Base-by-base conservation (phyloP, 75 land plant genomes). In the Picea glauca region DNA sequence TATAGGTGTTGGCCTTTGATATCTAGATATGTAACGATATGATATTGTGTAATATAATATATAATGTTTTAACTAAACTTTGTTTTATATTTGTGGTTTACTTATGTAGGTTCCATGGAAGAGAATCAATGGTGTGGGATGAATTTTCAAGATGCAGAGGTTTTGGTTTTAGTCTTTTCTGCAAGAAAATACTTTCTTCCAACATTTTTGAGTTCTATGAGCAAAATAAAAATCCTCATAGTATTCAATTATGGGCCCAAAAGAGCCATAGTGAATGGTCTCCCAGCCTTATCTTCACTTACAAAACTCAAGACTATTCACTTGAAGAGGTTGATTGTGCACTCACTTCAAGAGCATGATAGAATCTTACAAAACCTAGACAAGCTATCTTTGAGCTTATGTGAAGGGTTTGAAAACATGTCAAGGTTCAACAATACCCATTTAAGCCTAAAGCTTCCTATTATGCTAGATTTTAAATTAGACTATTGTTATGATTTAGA, bases 401-500 rank as follows among this genome's bases (percentile, higher is more conserved):
- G 93, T 68, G 85, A 86, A 56, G 60, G 85, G 12, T 66, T 58
- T 2, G 50, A 66, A 46, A 60, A 60, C 75, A 54, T 63, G 67
- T 58, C 72, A 64, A 13, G 38, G 38, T 78, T 79, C 0, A 58
- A 13, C 31, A 11, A 79, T 5, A 62, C 66, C 67, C 75, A 84
- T 33, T 78, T 83, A 1, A 73, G 77, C 13, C 18, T 62, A 26
- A 78, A 64, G 2, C 80, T 91, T 74, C 90, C 93, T n/a, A 57
- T 50, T 14, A 82, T 91, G 58, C 56, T 79, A 12, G 85, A 88
- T 46, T 82, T 91, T 74, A 80, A 81, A 54, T 60, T 91, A 1
- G 91, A 91, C 74, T 82, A 89, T 56, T 91, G 88, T 59, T 68
- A 81, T 3, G 82, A 89, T 62, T 78, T 91, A 33, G 21, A 35